phyloP scores from a whole-genome alignment of 1,139 yeast genomes.

The Zygosaccharomyces sapae region DNA sequence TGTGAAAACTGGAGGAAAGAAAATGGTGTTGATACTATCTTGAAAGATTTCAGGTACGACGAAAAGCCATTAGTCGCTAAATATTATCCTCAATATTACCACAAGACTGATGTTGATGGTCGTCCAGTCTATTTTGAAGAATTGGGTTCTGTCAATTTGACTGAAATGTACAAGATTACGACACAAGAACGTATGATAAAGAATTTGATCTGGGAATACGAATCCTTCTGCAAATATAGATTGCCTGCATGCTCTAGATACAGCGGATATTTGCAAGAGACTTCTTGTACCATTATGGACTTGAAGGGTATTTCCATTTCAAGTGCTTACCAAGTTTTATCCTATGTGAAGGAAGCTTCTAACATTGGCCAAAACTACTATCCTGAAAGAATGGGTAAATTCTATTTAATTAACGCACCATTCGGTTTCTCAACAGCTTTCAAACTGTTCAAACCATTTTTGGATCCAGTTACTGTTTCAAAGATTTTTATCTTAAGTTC shows the following conservation, averaged over 20 bases:
- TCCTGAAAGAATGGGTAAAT: conserved; percentile 99
- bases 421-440: conserved; percentile 96
- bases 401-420: conserved; percentile 93
- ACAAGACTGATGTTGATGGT: conserved; percentile 94
- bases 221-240: conserved; percentile 75
- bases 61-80: conserved; percentile 89
- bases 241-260: conserved; percentile 93
- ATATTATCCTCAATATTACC: conserved; percentile 94
- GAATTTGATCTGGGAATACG: conserved; percentile 97
- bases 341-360: conserved; percentile 89
- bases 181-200: conserved; percentile 94
- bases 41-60: conserved; percentile 79
- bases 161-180: conserved; percentile 89
- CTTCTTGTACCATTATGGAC: conserved; percentile 94
- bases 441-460: conserved; percentile 82
- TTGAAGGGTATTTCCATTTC: conserved; percentile 87
- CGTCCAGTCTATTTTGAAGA: conserved; percentile 95
- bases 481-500: conserved; percentile 86
- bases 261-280: conserved; percentile 74
- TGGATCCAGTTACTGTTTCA: conserved; percentile 97
- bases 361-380: conserved; percentile 93
- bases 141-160: conserved; percentile 82
- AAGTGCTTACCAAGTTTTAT: conserved; percentile 77
- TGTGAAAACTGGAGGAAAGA: conserved; percentile 93
- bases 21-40: conserved; percentile 80